These are phyloP conservation scores for Erigeron philadelphicus DNA, from an alignment of 140 eudicot genomes.

Conservation along the genomic window DNA sequence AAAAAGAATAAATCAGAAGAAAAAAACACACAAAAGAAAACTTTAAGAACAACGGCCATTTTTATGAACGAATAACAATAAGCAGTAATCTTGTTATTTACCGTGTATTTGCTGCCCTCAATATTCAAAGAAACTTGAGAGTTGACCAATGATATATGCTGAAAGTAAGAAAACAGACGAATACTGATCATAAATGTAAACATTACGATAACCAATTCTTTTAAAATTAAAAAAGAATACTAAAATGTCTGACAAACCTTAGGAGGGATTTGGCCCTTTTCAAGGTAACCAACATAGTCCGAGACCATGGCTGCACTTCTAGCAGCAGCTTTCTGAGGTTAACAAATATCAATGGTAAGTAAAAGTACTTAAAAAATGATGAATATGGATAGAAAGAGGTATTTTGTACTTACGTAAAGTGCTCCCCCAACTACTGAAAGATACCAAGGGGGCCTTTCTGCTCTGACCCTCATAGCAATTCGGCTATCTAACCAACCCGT, in stretches of 20 bases:
- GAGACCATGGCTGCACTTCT: conserved; percentile 98
- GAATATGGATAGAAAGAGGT: background rate
- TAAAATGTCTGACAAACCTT: conserved; percentile 43
- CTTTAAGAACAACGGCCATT: too few relatives aligned
- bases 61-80: background rate
- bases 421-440: conserved; percentile 97
- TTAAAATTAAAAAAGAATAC: background rate
- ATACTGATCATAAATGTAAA: conserved; percentile 11
- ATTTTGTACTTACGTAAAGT: conserved; percentile 61
- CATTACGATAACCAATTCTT: background rate
- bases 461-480: conserved; percentile 98
- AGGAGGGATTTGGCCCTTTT: conserved; percentile 98
- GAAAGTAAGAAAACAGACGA: conserved; percentile 30
- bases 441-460: conserved; percentile 99
- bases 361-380: conserved; percentile 5
- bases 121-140: conserved; percentile 83
- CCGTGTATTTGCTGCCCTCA: conserved; percentile 97
- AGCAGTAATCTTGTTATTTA: conserved; percentile 33
- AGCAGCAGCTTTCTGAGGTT: conserved; percentile 88
- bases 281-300: conserved; percentile 95
- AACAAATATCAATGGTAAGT: conserved; percentile 16
- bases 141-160: conserved; percentile 94
- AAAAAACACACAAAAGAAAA: background rate
- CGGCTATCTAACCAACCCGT: conserved; percentile 99
- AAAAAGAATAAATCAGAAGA: conserved; percentile 3